Evolutionary conservation across 805 yeast genomes (phyloP).

Genomic region (Metschnikowia arizonensis): DNA sequence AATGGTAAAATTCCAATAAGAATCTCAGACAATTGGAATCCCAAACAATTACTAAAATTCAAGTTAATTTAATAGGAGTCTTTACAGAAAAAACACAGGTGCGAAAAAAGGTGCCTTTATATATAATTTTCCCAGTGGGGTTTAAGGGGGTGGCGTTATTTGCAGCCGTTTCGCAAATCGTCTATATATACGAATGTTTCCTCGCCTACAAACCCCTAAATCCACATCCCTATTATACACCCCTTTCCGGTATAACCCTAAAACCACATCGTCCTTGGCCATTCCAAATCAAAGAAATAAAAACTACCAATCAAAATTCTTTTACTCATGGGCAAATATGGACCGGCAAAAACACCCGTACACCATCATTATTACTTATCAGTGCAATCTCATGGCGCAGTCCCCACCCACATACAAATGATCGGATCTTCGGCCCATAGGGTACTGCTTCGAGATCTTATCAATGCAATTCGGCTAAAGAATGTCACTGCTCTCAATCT

Average conservation of each 20-base stretch:
- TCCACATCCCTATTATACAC: not conserved
- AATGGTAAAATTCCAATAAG: too few relatives aligned
- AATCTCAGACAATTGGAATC: too few relatives aligned
- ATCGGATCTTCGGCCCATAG: not conserved
- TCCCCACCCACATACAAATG: not conserved
- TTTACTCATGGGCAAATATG: not conserved
- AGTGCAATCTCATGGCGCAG: conserved; percentile 1
- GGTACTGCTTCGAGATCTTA: conserved; percentile 8
- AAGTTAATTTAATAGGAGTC: too few relatives aligned
- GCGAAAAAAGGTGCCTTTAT: not conserved
- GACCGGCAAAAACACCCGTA: conserved; percentile 1
- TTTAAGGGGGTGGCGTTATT: not conserved
- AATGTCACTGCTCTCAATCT: conserved; percentile 58
- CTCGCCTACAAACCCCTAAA: not conserved
- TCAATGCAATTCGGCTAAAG: conserved; percentile 36
- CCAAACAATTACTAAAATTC: too few relatives aligned
- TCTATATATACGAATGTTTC: not conserved
- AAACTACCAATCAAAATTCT: too few relatives aligned
- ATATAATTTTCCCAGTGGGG: not conserved
- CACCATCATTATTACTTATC: not conserved
- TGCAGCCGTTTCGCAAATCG: conserved; percentile 3
- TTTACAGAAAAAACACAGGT: not conserved
- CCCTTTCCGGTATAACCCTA: too few relatives aligned
- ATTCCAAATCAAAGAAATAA: not conserved
- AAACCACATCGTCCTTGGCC: too few relatives aligned